These are phyloP conservation scores for Fusarium camptoceras DNA, from an alignment of 2,329 filamentous ascomycete genomes.

Conservation along the genomic window DNA sequence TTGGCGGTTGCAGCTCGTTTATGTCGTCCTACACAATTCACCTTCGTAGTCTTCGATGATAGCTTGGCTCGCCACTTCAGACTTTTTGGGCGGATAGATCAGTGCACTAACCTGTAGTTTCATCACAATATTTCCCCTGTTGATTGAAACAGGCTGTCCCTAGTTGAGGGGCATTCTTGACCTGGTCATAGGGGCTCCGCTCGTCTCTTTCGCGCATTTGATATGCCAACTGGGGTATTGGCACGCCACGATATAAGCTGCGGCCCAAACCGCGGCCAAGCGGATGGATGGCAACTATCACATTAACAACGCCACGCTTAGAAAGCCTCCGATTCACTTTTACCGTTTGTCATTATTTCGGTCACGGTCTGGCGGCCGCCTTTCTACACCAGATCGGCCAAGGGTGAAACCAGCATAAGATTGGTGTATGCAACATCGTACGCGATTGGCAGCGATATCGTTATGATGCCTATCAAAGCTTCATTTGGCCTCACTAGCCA, in stretches of 20 bases:
- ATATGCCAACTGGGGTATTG: conserved; percentile 21
- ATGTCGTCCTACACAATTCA: conserved; percentile 36
- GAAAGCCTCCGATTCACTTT: conserved; percentile 25
- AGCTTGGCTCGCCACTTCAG: conserved; percentile 1
- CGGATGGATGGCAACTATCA: conserved; percentile 35
- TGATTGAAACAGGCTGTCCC: conserved; percentile 27
- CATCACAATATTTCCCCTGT: conserved; percentile 27
- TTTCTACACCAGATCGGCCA: conserved; percentile 14
- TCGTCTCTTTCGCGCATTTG: conserved; percentile 28
- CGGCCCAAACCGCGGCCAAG: conserved; percentile 44
- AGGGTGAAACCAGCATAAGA: conserved; percentile 19
- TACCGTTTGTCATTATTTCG: not conserved
- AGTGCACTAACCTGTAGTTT: conserved; percentile 18
- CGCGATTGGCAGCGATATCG: conserved; percentile 3
- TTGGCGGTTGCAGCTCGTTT: conserved; percentile 41
- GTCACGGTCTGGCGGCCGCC: conserved; percentile 20
- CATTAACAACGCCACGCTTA: conserved; percentile 37
- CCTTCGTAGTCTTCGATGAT: conserved; percentile 14
- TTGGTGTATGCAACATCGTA: not conserved
- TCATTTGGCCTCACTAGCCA: not conserved
- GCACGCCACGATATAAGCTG: conserved; percentile 36
- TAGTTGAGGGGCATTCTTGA: conserved; percentile 25
- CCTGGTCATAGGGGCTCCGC: conserved; percentile 34
- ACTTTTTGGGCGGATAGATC: not conserved
- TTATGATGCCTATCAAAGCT: not conserved